Evolutionary conservation across 2,329 filamentous ascomycete genomes (phyloP).

Genomic region (Calonectria hawksworthii): DNA sequence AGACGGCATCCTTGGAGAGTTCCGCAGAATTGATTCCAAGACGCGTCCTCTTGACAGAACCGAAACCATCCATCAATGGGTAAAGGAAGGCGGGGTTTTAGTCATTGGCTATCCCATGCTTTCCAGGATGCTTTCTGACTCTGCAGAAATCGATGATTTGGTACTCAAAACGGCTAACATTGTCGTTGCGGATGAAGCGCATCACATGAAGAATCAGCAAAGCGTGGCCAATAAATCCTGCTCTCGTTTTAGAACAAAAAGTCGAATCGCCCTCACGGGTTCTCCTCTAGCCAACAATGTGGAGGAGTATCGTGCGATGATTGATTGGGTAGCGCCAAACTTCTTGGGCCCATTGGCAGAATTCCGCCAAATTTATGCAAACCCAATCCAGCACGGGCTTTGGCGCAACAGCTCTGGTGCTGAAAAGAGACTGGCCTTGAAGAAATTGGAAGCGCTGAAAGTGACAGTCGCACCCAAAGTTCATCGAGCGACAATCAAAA

Average conservation of each 20-base stretch:
- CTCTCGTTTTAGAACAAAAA: slow-evolving; percentile 73
- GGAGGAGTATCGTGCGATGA: slow-evolving; percentile 87
- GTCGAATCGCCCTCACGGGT: slow-evolving; percentile 86
- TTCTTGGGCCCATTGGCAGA: slow-evolving; percentile 79
- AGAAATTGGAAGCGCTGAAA: slow-evolving; percentile 79
- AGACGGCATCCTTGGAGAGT: slow-evolving; percentile 64
- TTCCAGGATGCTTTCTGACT: slow-evolving; percentile 50
- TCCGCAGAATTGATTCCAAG: slow-evolving; percentile 68
- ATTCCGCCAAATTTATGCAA: slow-evolving; percentile 79
- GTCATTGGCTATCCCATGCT: slow-evolving; percentile 83
- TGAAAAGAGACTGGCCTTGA: slow-evolving; percentile 73
- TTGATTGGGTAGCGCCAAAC: slow-evolving; percentile 86
- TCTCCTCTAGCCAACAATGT: slow-evolving; percentile 90
- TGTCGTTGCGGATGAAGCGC: slow-evolving; percentile 89
- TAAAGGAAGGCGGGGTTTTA: slow-evolving; percentile 76
- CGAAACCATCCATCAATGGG: slow-evolving; percentile 70
- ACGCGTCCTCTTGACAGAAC: slow-evolving; percentile 55
- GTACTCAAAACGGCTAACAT: slow-evolving; percentile 76
- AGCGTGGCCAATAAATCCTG: slow-evolving; percentile 68
- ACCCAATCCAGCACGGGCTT: slow-evolving; percentile 81
- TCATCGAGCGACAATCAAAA: slow-evolving; percentile 77
- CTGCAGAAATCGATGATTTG: slow-evolving; percentile 55
- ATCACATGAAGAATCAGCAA: slow-evolving; percentile 78
- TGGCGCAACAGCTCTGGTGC: slow-evolving; percentile 70
- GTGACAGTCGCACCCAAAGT: slow-evolving; percentile 83